Evolutionary conservation across 2,329 filamentous ascomycete genomes (phyloP), one percentile per base, ranked within the genome.

Genomic region (Sarocladium strictum): DNA sequence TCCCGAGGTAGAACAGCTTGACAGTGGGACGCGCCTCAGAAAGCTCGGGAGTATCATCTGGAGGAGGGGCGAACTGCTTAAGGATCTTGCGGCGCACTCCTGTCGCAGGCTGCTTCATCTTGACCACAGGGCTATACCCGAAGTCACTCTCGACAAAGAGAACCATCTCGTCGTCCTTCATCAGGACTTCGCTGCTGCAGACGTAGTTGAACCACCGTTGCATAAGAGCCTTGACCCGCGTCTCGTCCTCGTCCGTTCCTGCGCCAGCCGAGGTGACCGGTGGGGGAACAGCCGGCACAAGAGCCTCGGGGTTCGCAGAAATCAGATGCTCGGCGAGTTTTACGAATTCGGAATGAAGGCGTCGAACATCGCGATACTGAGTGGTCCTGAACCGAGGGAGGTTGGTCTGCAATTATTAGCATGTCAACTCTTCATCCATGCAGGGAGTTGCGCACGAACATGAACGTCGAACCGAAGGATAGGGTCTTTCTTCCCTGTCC

Each of bases 111-210:
- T 99, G 94, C 76, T 95, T 96, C 79, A 91, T 90, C 69, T 93
- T 87, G 47, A 97, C 86, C 65, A 97, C 88, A 1, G 94, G 94
- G 65, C 91, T 97, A 71, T 99, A 99, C 38, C 94, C 94, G 69
- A 97, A 97, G 69, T 99, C 94, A 67, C 90, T 96, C 72, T 99
- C 94, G n/a, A 99, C 91, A 64, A 99, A 99, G 57, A 97, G 85
- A 4, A 97, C 84, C 84, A 97, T 93, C 72, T 99, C 94, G 58
- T 97, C 93, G 67, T 99, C 94, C 58, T 88, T 84, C 77, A 96
- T 96, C 7, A 99, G 81, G 1, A 95, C 85, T 33, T 97, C 92
- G 62, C 94, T 97, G 64, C 83, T 83, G 73, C 94, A 96, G 19
- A 99, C 87, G 56, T 89, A 89, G 69, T 96, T 97, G 63, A 99